Conservation (phyloP, 208 protist species). For the Crithidia expoeki region DNA sequence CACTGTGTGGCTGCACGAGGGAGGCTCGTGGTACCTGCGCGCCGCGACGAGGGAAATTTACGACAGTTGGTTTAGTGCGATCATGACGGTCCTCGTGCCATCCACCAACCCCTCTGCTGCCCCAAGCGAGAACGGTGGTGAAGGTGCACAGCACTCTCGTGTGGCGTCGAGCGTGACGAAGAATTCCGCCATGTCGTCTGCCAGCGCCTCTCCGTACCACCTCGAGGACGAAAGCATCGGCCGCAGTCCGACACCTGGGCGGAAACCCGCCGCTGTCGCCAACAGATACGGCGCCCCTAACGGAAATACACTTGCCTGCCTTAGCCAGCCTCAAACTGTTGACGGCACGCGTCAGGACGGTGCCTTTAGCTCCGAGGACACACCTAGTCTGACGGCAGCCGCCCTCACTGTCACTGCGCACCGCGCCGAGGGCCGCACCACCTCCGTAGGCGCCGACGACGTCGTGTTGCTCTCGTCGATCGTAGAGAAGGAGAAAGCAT, state of each 20-base stretch:
- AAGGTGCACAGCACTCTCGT: conserved; percentile 18
- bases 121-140: conserved; percentile 20
- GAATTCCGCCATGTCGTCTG: background rate
- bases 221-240: conserved; percentile 14
- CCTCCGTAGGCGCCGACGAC: conserved; percentile 6
- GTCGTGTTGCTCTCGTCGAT: conserved; percentile 38
- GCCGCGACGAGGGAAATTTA: conserved; percentile 51
- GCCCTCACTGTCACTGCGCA: conserved; percentile 10
- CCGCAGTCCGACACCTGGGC: conserved; percentile 11
- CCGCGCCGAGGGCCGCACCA: background rate
- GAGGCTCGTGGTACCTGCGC: conserved; percentile 69
- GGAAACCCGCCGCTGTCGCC: background rate
- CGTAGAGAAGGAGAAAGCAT: conserved; percentile 69
- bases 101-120: conserved; percentile 21
- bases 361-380: conserved; percentile 2
- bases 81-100: conserved; percentile 35
- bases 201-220: background rate
- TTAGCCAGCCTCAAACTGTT: background rate
- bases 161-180: conserved; percentile 24
- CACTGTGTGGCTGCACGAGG: conserved; percentile 76
- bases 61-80: conserved; percentile 46
- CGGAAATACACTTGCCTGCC: background rate
- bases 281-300: background rate
- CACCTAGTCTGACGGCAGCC: conserved; percentile 15
- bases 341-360: background rate